Evolutionary conservation across 306 rosid species (phyloP), one percentile per base, ranked within the genome.

Genomic region (Quercus aquifolioides): DNA sequence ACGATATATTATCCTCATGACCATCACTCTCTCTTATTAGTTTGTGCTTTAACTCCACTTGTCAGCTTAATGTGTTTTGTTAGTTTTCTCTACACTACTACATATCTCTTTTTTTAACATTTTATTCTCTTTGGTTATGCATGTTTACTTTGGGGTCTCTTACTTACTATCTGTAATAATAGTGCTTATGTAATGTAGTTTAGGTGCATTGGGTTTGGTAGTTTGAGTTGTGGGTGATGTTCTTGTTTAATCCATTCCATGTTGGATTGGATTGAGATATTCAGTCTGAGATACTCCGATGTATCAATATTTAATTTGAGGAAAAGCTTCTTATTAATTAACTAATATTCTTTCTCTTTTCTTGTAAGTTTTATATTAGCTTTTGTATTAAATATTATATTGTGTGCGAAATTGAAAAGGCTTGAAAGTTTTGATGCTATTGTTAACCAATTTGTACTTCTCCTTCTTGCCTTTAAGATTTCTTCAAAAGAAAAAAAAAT

Each of bases 201-300:
- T 75, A 58, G 82, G 79, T 17, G 33, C 67, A 9, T 77, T 60
- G 79, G 62, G 65, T 82, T 55, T 49, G 76, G 73, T 76, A 63
- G 74, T 55, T 82, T 74, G 59, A 71, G 31, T 85, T 79, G 58
- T 67, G 78, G 41, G 55, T 30, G 67, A 13, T 85, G 81, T 72
- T 78, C 69, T 69, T 73, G 46, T 60, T 73, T 4, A 70, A 56
- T 71, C 68, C 69, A 35, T 69, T 69, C 19, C n/a, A n/a, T 70
- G 76, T 6, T 28, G 33, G 35, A 33, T 23, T 58, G 69, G 43
- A 23, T 63, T 38, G 71, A 51, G 70, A 56, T 43, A 12, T 60
- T 55, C 57, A 43, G 69, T 60, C 59, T 55, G 73, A 78, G 78
- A 43, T 74, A 55, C 62, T 11, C 57, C 20, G 55, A 55, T 51